Evolutionary conservation across 768 basidiomycete genomes (phyloP).

Genomic region (Naematelia aurantialba): DNA sequence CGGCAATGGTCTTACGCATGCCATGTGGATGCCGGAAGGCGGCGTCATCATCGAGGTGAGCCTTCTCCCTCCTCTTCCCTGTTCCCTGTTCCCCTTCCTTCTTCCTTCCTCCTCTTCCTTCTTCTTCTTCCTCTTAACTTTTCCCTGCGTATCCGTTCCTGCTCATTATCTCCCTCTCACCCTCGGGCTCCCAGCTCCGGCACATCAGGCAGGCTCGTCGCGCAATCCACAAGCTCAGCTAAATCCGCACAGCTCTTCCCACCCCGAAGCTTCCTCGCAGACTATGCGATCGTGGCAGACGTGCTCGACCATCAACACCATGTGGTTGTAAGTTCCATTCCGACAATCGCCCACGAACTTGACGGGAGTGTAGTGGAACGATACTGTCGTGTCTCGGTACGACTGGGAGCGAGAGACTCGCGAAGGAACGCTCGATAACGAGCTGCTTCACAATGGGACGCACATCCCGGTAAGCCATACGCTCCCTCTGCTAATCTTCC

Average conservation of each 20-base stretch:
- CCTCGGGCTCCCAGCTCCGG: too few relatives aligned
- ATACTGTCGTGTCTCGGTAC: neutral
- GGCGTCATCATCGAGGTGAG: neutral
- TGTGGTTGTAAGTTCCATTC: constrained; percentile 15
- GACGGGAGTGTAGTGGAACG: neutral
- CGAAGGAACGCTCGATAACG: neutral
- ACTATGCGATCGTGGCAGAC: constrained; percentile 13
- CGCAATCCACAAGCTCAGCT: too few relatives aligned
- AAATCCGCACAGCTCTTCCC: constrained; percentile 14
- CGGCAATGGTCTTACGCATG: constrained; percentile 40
- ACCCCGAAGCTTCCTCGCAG: constrained; percentile 9
- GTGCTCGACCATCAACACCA: constrained; percentile 10
- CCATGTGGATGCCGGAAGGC: constrained; percentile 29
- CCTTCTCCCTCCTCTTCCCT: too few relatives aligned
- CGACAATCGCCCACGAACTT: neutral
- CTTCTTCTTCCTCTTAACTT: too few relatives aligned
- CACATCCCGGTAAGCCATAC: neutral
- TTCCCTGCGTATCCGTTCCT: too few relatives aligned
- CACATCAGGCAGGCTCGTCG: too few relatives aligned
- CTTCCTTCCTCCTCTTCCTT: too few relatives aligned
- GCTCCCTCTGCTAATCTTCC: neutral
- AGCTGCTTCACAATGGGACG: neutral
- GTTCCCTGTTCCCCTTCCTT: too few relatives aligned
- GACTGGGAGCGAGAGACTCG: neutral
- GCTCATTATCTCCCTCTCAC: too few relatives aligned